These are phyloP conservation scores for Cryptococcus sp. DNA, from an alignment of 1,284 basidiomycete genomes.

Conservation along the genomic window DNA sequence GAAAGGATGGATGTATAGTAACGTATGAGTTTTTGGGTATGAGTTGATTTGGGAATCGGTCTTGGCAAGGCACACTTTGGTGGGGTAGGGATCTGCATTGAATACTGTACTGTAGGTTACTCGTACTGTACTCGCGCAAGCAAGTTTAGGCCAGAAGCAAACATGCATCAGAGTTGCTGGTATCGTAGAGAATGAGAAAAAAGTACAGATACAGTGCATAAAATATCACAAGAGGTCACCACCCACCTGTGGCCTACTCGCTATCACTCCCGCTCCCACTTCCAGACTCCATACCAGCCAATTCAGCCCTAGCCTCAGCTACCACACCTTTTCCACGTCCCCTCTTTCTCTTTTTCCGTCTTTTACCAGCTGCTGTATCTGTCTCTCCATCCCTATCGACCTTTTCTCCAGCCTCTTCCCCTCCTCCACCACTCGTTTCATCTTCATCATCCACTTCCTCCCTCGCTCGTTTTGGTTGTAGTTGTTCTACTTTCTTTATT, in stretches of 20 bases:
- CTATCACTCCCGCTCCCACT: conserved; percentile 11
- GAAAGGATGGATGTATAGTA: too few species aligned
- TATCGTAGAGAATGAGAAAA: too few species aligned
- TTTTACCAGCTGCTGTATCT: conserved; percentile 4
- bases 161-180: too few species aligned
- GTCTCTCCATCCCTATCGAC: conserved; percentile 14
- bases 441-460: conserved; percentile 5
- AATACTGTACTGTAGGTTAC: too few species aligned
- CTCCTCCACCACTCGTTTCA: conserved; percentile 2
- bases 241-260: conserved; percentile 8
- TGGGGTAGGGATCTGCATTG: too few species aligned
- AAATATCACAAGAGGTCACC: too few species aligned
- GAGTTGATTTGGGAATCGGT: too few species aligned
- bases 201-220: too few species aligned
- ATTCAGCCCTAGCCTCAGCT: conserved; percentile 31
- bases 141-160: too few species aligned
- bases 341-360: conserved; percentile 39
- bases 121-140: too few species aligned
- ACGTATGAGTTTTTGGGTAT: too few species aligned
- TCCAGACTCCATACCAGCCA: conserved; percentile 16
- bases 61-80: too few species aligned
- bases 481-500: conserved; percentile 62
- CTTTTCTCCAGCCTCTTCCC: neutral
- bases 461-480: conserved; percentile 3
- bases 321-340: conserved; percentile 37